These are phyloP conservation scores for Ophiostoma sp. DNA, from an alignment of 2,329 filamentous ascomycete genomes.

Conservation along the genomic window DNA sequence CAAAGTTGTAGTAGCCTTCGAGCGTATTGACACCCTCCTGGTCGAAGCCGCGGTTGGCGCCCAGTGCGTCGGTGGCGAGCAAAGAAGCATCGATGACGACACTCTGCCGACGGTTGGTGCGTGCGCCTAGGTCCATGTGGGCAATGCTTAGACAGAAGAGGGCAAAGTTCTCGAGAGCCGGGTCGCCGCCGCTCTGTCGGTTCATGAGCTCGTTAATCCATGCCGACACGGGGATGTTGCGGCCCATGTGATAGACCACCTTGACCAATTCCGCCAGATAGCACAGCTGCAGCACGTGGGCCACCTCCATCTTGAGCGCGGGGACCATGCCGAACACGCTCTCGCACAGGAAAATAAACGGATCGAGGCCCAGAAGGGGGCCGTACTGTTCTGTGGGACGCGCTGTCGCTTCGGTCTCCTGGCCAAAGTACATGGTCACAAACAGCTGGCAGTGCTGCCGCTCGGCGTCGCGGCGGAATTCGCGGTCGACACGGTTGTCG, in stretches of 20 bases:
- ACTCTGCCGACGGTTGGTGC: conserved; percentile 22
- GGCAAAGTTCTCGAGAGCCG: conserved; percentile 55
- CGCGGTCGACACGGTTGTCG: conserved; percentile 62
- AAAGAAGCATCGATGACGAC: conserved; percentile 35
- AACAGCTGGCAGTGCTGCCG: conserved; percentile 77
- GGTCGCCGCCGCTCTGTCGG: conserved; percentile 46
- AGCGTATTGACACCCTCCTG: conserved; percentile 57
- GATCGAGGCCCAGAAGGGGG: conserved; percentile 67
- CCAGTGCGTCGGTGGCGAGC: conserved; percentile 36
- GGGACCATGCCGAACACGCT: conserved; percentile 69
- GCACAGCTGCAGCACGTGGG: conserved; percentile 79
- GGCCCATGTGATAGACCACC: conserved; percentile 62
- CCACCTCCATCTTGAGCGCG: conserved; percentile 69
- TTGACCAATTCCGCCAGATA: conserved; percentile 91
- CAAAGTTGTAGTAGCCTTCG: conserved; percentile 58
- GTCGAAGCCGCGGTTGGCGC: conserved; percentile 52
- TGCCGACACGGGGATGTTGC: conserved; percentile 52
- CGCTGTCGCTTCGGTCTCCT: conserved; percentile 43
- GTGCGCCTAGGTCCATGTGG: conserved; percentile 46
- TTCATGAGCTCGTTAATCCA: conserved; percentile 52
- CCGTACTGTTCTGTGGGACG: conserved; percentile 49
- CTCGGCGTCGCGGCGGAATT: conserved; percentile 68
- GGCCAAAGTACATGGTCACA: conserved; percentile 55
- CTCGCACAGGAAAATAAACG: conserved; percentile 80
- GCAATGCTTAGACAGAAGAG: conserved; percentile 54